Percentiles rank a stretch among this genome's conserved stretches.
Conservation (phyloP, 2,329 filamentous ascomycete genomes). For the Rhinocladiella mackenziei region DNA sequence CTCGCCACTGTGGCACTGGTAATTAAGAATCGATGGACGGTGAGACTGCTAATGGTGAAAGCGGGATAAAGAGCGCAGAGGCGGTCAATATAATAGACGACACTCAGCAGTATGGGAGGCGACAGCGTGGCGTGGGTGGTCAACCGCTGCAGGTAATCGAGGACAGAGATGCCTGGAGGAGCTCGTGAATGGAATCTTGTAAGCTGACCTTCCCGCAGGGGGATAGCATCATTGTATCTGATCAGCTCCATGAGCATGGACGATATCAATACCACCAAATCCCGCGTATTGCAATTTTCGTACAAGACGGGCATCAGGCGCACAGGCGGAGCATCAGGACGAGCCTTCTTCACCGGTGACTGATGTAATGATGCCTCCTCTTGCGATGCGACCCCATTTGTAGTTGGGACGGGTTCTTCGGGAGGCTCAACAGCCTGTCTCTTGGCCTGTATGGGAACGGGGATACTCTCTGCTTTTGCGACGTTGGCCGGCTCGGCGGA, state of each 20-base stretch:
- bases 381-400: conserved; percentile 5
- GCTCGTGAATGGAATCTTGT: conserved; percentile 92
- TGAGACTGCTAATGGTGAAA: conserved; percentile 94
- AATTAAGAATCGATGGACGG: conserved; percentile 95
- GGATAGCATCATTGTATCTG: conserved; percentile 82
- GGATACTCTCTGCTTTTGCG: conserved; percentile 1
- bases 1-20: conserved; percentile 92
- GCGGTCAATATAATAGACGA: conserved; percentile 98
- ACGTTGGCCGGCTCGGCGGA: conserved; percentile 3
- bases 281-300: conserved; percentile 74
- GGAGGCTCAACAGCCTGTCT: conserved; percentile 17
- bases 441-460: conserved; percentile 12
- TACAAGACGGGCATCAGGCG: conserved; percentile 65
- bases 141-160: conserved; percentile 87
- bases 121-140: conserved; percentile 91
- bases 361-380: conserved; percentile 2
- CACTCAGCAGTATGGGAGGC: conserved; percentile 89
- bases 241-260: conserved; percentile 97
- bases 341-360: conserved; percentile 41
- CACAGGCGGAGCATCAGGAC: conserved; percentile 43
- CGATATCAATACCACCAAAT: conserved; percentile 84
- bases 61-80: conserved; percentile 87
- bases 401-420: conserved; percentile 1
- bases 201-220: conserved; percentile 76
- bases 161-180: conserved; percentile 86